These are phyloP conservation scores for Spathaspora arborariae DNA, from an alignment of 805 yeast species.

Conservation along the genomic window DNA sequence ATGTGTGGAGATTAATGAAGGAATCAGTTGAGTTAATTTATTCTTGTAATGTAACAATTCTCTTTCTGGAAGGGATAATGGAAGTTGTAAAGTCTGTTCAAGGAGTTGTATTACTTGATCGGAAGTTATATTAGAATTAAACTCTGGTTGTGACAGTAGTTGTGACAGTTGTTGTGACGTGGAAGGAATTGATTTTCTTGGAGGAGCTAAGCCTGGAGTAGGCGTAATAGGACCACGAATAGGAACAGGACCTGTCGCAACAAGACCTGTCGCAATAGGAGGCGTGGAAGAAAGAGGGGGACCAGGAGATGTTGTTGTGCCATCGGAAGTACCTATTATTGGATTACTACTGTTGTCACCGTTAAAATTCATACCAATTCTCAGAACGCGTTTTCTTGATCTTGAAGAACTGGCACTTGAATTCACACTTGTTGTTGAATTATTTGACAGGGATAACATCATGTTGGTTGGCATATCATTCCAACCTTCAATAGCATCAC, in stretches of 20 bases:
- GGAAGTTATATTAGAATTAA: background rate
- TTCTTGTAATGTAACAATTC: slow-evolving; percentile 42
- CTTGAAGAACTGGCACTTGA: slow-evolving; percentile 2
- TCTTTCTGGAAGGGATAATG: slow-evolving; percentile 32
- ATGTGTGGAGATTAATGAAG: slow-evolving; percentile 5
- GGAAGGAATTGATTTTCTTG: background rate
- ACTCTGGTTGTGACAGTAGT: background rate
- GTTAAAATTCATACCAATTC: slow-evolving; percentile 9
- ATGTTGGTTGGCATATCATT: slow-evolving; percentile 53
- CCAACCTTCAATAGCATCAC: slow-evolving; percentile 50
- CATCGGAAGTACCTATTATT: background rate
- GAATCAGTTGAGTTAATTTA: slow-evolving; percentile 25
- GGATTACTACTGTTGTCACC: slow-evolving; percentile 1
- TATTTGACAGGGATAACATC: slow-evolving; percentile 9
- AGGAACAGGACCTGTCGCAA: background rate
- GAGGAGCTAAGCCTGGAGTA: background rate
- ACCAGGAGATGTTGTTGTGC: background rate
- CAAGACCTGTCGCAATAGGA: background rate
- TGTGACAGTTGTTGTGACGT: background rate
- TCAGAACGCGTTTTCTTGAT: slow-evolving; percentile 10
- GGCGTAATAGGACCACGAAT: background rate
- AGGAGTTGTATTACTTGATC: slow-evolving; percentile 2
- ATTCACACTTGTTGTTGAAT: slow-evolving; percentile 1
- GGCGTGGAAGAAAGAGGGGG: no score
- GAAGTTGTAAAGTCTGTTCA: slow-evolving; percentile 7